These are phyloP conservation scores for Uronychia binucleata DNA, from an alignment of 73 alveolate genomes.

Conservation along the genomic window DNA sequence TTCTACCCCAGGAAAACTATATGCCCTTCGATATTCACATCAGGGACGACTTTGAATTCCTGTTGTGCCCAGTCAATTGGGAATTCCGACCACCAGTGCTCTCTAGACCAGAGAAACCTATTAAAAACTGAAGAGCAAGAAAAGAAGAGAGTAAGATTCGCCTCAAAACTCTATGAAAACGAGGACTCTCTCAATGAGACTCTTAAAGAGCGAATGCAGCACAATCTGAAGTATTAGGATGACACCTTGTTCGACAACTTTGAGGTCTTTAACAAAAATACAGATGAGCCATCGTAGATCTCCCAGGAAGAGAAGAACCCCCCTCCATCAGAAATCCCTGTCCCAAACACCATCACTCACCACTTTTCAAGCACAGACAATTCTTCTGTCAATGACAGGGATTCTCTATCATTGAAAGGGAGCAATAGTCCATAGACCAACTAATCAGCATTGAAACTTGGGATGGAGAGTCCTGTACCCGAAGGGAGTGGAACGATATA, in stretches of 20 bases:
- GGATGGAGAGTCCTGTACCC: neutral
- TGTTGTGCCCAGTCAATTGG: no score
- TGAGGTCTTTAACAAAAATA: constrained; percentile 26
- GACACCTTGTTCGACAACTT: constrained; percentile 58
- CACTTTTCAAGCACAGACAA: no score
- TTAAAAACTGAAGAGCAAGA: no score
- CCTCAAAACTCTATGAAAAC: neutral
- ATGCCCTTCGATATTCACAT: neutral
- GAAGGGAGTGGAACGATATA: neutral
- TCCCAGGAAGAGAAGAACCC: neutral
- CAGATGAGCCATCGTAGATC: neutral
- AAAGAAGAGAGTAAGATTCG: neutral
- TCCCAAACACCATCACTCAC: no score
- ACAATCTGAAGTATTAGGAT: constrained; percentile 53
- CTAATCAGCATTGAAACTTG: neutral
- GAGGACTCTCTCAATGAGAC: constrained; percentile 40
- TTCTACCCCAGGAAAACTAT: neutral
- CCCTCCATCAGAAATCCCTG: neutral
- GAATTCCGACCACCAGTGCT: no score
- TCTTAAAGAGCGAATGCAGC: constrained; percentile 58
- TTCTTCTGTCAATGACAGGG: neutral
- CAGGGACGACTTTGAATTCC: no score
- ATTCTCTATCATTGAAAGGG: neutral
- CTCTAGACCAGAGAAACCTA: no score
- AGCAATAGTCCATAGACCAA: neutral